Conservation (phyloP, 225 moss, liverwort and hornwort species). For the Physcomitrium patens region DNA sequence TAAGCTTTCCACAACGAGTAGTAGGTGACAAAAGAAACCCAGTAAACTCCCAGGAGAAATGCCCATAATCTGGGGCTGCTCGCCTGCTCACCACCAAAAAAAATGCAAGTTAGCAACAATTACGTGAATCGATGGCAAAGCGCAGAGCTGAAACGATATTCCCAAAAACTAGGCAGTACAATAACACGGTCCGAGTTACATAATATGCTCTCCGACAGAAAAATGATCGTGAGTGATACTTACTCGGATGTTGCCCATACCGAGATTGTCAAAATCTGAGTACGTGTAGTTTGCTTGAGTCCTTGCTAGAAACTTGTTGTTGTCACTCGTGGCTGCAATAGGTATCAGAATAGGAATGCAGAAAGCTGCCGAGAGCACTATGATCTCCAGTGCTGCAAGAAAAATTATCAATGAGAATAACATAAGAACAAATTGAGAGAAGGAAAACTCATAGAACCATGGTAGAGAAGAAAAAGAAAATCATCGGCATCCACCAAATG, state of each 20-base stretch:
- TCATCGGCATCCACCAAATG: too few species aligned
- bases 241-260: slow-evolving; percentile 87
- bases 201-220: background rate
- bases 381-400: slow-evolving; percentile 75
- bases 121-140: background rate
- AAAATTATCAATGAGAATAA: background rate
- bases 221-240: background rate
- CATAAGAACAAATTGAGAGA: background rate
- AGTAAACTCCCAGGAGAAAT: slow-evolving; percentile 59
- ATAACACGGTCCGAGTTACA: background rate
- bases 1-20: slow-evolving; percentile 61
- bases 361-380: slow-evolving; percentile 51
- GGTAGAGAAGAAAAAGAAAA: too few species aligned
- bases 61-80: slow-evolving; percentile 74
- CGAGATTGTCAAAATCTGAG: slow-evolving; percentile 60
- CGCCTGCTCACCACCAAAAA: slow-evolving; percentile 34
- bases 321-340: slow-evolving; percentile 58
- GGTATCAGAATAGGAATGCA: slow-evolving; percentile 67
- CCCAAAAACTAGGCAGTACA: background rate
- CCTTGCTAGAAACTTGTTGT: slow-evolving; percentile 30
- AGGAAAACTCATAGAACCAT: too few species aligned
- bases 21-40: slow-evolving; percentile 71
- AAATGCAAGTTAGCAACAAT: background rate
- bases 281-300: slow-evolving; percentile 23
- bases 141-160: background rate